Base-by-base conservation (phyloP, 1,139 yeast genomes). In the Hansenula anomala region DNA sequence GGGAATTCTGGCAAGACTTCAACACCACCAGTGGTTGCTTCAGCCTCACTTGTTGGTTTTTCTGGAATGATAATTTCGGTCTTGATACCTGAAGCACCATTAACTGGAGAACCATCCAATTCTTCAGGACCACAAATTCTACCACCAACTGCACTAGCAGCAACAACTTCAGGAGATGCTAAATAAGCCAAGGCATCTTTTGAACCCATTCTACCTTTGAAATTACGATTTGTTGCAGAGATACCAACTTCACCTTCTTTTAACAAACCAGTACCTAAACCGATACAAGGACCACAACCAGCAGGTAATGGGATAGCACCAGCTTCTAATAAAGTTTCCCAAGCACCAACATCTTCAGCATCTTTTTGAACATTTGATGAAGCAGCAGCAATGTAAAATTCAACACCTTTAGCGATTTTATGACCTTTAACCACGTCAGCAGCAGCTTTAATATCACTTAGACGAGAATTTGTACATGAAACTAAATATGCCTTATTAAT, bases 251-350 rank as follows among this genome's bases (percentile, higher is more conserved):
- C 97, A 33, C 98, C 98, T 34, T 88, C 92, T 63, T 92, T 80
- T 53, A 92, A 71, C 47, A 92, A 70, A 38, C 99, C 99, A 28
- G 94, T 74, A 45, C 99, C 99, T 42, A 92, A 73, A 33, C 99
- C 99, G 57, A 92, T 92, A 69, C 99, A 92, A 28, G 99, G 99
- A 36, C 99, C 99, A 67, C 99, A 92, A 19, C 99, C 99, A 16
- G 98, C 96, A 15, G 97, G 97, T 52, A 92, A 75, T 28, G 97
- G 90, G 54, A 69, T 86, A 41, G 97, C 96, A 37, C 99, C 99
- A 13, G 97, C 95, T 40, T 83, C 92, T 33, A 92, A 56, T 39
- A 94, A 73, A 26, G 78, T 79, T 55, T 89, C 75, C 98, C 99
- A 94, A 12, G 95, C 94, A 44, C 98, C 98, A 37, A 66, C 69